Evolutionary conservation across 139 green algal species (phyloP).

Genomic region (Tetratostichococcus sp.): DNA sequence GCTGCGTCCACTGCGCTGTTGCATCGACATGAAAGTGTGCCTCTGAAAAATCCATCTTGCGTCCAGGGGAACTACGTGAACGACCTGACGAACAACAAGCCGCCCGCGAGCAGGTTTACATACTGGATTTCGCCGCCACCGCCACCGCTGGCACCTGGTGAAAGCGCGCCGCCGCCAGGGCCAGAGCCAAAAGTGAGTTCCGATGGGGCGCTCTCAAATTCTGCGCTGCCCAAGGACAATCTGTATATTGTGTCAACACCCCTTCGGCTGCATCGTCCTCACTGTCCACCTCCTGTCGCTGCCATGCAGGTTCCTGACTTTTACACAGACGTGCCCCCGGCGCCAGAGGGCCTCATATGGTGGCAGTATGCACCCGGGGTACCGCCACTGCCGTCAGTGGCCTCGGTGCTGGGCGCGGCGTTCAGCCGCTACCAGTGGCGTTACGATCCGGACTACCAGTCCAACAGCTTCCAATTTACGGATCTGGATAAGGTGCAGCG

Average conservation of each 20-base stretch:
- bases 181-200: neutral
- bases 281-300: too few species aligned
- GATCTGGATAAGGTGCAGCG: slow-evolving; percentile 28
- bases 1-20: too few species aligned
- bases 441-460: slow-evolving; percentile 20
- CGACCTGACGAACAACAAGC: slow-evolving; percentile 3
- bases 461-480: slow-evolving; percentile 26
- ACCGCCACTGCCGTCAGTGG: slow-evolving; percentile 13
- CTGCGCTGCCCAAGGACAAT: neutral
- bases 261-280: too few species aligned
- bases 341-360: slow-evolving; percentile 40
- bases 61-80: slow-evolving; percentile 18
- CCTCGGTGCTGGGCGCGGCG: neutral
- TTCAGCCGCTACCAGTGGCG: slow-evolving; percentile 14
- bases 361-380: slow-evolving; percentile 29
- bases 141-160: neutral
- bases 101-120: slow-evolving; percentile 15
- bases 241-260: too few species aligned
- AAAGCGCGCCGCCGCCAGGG: neutral
- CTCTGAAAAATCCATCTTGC: too few species aligned
- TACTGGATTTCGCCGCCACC: slow-evolving; percentile 32
- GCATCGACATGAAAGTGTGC: too few species aligned
- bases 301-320: slow-evolving; percentile 30
- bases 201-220: too few species aligned
- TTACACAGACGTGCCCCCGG: slow-evolving; percentile 18